phyloP scores from a whole-genome alignment of 345 rosid genomes.

The Laguncularia racemosa region DNA sequence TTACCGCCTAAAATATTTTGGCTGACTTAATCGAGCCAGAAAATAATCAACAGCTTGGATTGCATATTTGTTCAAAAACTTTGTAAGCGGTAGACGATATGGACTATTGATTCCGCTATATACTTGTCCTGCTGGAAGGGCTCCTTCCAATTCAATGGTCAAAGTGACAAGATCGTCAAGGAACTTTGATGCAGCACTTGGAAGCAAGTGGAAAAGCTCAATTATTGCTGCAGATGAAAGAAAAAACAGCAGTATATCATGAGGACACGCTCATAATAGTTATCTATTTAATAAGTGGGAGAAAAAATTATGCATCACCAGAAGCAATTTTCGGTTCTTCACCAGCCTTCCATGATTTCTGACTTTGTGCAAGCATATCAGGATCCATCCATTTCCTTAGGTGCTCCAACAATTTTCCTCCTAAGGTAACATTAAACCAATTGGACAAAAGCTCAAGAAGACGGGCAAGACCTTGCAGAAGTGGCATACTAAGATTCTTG shows the following conservation, averaged over 20 bases:
- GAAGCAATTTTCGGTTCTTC: constrained; percentile 99
- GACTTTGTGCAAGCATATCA: constrained; percentile 88
- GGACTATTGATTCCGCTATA: constrained; percentile 98
- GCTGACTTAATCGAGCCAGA: constrained; percentile 83
- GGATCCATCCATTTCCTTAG: constrained; percentile 99
- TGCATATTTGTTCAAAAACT: constrained; percentile 91
- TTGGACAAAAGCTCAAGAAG: constrained; percentile 91
- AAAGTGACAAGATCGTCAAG: constrained; percentile 92
- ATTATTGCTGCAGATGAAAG: constrained; percentile 73
- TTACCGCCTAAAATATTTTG: constrained; percentile 92
- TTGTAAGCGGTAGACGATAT: constrained; percentile 91
- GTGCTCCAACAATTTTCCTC: constrained; percentile 96
- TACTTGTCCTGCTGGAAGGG: constrained; percentile 82
- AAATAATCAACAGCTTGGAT: constrained; percentile 90
- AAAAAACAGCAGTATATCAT: constrained; percentile 7
- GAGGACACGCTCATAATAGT: background rate
- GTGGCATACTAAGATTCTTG: constrained; percentile 98
- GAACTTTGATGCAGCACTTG: constrained; percentile 90
- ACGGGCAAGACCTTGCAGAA: constrained; percentile 96
- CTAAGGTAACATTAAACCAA: constrained; percentile 98
- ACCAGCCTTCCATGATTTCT: constrained; percentile 96
- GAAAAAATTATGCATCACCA: constrained; percentile 35
- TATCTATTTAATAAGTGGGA: background rate
- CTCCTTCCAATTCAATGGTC: constrained; percentile 90
- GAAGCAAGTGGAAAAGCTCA: constrained; percentile 98